Conservation (phyloP, 2,329 filamentous ascomycete species). For the Pseudopithomyces maydicus region DNA sequence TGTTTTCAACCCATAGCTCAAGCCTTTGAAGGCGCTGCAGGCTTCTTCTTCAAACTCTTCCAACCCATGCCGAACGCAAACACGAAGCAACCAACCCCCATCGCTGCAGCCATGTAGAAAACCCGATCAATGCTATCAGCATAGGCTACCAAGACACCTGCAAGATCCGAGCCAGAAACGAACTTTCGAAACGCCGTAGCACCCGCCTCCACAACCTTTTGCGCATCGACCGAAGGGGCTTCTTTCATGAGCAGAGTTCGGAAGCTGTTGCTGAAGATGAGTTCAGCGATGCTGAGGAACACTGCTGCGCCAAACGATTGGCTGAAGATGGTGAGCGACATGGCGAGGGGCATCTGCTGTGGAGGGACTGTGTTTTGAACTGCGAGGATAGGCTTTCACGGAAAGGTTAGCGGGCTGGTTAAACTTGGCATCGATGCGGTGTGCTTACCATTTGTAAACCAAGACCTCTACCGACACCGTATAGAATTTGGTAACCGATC, state of each 20-base stretch:
- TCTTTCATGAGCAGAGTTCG: not conserved
- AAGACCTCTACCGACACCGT: conserved; percentile 30
- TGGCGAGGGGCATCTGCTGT: conserved; percentile 3
- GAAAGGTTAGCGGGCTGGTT: not conserved
- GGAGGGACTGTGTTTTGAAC: conserved; percentile 6
- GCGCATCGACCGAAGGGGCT: not conserved
- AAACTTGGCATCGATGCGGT: not conserved
- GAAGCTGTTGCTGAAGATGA: conserved; percentile 2
- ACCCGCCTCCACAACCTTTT: not conserved
- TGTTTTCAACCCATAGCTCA: not conserved
- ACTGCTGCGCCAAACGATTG: conserved; percentile 3
- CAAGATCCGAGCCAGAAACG: not conserved
- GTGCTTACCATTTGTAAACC: not conserved
- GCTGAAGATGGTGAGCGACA: conserved; percentile 6
- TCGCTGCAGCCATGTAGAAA: not conserved
- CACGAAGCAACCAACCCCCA: not conserved
- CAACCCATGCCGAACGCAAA: conserved; percentile 2
- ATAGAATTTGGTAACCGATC: conserved; percentile 54
- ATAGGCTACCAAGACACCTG: not conserved
- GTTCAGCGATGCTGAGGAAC: not conserved
- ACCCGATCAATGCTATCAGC: conserved; percentile 4
- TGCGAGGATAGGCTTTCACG: conserved; percentile 4
- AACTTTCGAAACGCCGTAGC: not conserved
- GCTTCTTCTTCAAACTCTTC: conserved; percentile 2
- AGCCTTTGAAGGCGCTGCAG: not conserved